A percentile compares a stretch with the other conserved stretches of the same genome.
phyloP scores from a whole-genome alignment of 495 filamentous ascomycete species.

The Tuber brumale region DNA sequence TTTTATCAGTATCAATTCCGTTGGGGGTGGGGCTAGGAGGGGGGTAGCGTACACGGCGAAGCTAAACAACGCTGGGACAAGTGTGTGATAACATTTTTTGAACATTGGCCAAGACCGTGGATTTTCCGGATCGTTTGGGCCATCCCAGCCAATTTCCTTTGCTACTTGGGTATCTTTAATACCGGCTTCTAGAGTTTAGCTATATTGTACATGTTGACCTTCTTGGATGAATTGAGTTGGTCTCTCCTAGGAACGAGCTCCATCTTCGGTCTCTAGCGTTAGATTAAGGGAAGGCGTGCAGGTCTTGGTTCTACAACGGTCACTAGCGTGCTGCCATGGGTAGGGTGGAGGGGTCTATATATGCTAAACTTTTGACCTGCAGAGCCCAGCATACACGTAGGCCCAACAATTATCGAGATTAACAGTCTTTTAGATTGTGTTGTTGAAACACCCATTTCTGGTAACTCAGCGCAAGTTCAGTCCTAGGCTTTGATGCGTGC shows the following conservation, averaged over 20 bases:
- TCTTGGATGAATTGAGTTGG: neutral
- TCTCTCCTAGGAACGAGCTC: neutral
- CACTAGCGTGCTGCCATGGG: neutral
- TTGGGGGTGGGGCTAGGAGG: neutral
- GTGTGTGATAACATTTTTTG: conserved; percentile 48
- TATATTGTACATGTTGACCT: neutral
- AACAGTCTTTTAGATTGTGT: neutral
- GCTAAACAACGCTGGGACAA: conserved; percentile 47
- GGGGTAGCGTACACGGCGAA: conserved; percentile 44
- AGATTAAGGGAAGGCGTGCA: neutral
- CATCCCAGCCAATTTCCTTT: conserved; percentile 47
- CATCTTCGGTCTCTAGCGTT: neutral
- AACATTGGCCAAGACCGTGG: conserved; percentile 53
- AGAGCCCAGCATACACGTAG: neutral
- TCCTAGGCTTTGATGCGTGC: neutral
- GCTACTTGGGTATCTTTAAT: neutral
- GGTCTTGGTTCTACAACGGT: neutral
- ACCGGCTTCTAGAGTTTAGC: neutral
- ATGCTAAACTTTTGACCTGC: neutral
- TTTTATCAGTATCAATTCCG: neutral
- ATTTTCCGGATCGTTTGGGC: conserved; percentile 51
- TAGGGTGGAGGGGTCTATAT: neutral
- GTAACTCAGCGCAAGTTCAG: neutral
- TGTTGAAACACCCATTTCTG: neutral
- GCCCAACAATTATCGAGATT: neutral